phyloP scores from a whole-genome alignment of 805 yeast genomes.

The Myxozyma nipponensis region DNA sequence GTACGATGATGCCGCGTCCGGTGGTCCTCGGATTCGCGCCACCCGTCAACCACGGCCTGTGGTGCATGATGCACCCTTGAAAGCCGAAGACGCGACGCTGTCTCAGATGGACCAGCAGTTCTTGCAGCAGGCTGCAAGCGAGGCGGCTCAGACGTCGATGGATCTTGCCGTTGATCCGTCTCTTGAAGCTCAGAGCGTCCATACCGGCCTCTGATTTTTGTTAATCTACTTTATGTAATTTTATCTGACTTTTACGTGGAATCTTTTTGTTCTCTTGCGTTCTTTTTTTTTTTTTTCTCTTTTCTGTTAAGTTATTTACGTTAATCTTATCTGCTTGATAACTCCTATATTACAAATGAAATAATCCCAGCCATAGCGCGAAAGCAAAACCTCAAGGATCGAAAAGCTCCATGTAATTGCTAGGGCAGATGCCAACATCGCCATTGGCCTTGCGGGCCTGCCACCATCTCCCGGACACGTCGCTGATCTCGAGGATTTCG shows the following conservation, averaged over 20 bases:
- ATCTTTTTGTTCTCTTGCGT: background rate
- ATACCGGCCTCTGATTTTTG: too few species aligned
- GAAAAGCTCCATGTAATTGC: slow-evolving; percentile 63
- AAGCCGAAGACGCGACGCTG: too few species aligned
- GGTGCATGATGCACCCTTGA: too few species aligned
- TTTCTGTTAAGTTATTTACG: background rate
- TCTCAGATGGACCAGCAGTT: background rate
- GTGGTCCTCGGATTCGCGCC: background rate
- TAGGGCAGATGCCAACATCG: slow-evolving; percentile 93
- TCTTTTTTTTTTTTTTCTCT: background rate
- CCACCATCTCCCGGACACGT: slow-evolving; percentile 98
- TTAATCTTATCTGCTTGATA: too few species aligned
- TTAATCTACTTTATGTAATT: too few species aligned
- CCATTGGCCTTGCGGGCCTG: slow-evolving; percentile 88
- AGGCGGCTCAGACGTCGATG: background rate
- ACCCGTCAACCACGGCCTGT: too few species aligned
- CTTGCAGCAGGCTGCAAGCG: background rate
- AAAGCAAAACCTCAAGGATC: too few species aligned
- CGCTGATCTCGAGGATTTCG: slow-evolving; percentile 86
- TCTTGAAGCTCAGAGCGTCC: background rate
- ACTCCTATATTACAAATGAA: too few species aligned
- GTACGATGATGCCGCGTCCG: background rate
- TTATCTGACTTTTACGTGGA: background rate
- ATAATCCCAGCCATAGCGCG: too few species aligned
- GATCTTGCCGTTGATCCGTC: background rate